A percentile compares a stretch with the other conserved stretches of the same genome.
Evolutionary conservation across 2,329 filamentous ascomycete genomes (phyloP).

Genomic region (Nectriaceae sp.): DNA sequence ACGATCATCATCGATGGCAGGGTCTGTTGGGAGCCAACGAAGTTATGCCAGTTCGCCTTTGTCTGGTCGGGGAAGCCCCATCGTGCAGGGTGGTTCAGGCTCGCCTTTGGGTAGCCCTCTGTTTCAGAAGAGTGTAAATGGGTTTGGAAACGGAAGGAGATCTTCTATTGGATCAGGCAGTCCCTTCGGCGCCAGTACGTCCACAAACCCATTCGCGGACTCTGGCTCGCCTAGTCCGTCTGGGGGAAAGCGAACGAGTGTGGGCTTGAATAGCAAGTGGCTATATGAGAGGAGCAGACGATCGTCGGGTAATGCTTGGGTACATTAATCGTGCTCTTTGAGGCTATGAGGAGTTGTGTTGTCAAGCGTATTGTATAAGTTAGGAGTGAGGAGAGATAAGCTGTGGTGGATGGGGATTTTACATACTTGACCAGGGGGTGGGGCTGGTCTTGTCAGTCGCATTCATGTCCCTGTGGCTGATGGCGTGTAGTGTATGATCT

Average conservation of each 20-base stretch:
- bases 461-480: constrained; percentile 15
- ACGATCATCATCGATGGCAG: constrained; percentile 66
- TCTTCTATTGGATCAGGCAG: constrained; percentile 64
- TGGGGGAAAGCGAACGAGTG: constrained; percentile 67
- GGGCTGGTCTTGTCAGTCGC: constrained; percentile 7
- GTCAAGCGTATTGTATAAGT: constrained; percentile 9
- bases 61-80: constrained; percentile 56
- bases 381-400: not conserved
- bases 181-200: constrained; percentile 51
- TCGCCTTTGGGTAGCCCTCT: constrained; percentile 54
- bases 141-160: constrained; percentile 50
- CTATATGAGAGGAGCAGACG: constrained; percentile 80
- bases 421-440: not conserved
- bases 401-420: not conserved
- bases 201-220: constrained; percentile 53
- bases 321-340: constrained; percentile 27
- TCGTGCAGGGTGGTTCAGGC: constrained; percentile 31
- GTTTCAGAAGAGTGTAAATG: constrained; percentile 67
- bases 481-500: constrained; percentile 20
- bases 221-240: constrained; percentile 71
- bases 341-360: not conserved
- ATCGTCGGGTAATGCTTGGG: constrained; percentile 48
- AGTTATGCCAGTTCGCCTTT: constrained; percentile 61
- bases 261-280: constrained; percentile 91
- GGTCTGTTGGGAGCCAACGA: constrained; percentile 62